Conservation (phyloP, 2,329 filamentous ascomycete species). For the Stenocarpella maydis region DNA sequence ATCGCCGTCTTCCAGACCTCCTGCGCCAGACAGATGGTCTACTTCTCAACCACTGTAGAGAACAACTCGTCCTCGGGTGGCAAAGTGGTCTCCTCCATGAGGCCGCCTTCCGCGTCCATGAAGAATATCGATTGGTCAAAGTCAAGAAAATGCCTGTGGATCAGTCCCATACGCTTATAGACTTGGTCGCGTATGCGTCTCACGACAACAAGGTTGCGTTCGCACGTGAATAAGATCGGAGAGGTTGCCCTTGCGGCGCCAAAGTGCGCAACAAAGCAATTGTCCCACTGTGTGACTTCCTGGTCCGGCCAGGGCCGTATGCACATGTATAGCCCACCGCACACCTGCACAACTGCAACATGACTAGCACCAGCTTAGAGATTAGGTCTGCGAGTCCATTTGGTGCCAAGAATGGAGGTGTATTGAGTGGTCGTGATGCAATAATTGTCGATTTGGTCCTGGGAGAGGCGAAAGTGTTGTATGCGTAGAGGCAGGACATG, state of each 20-base stretch:
- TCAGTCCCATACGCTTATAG: neutral
- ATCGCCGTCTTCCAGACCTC: neutral
- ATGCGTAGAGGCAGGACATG: neutral
- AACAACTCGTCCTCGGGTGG: neutral
- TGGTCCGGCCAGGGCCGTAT: neutral
- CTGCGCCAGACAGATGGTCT: neutral
- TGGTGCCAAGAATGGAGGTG: neutral
- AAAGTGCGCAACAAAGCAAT: neutral
- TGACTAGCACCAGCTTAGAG: neutral
- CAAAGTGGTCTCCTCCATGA: neutral
- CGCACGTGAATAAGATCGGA: neutral
- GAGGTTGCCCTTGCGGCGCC: too few relatives aligned
- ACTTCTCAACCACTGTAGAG: neutral
- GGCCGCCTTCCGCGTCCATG: neutral
- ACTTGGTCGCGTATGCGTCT: neutral
- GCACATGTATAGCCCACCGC: neutral
- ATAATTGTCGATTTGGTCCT: neutral
- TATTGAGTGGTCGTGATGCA: neutral
- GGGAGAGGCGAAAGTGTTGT: neutral
- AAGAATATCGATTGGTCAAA: neutral
- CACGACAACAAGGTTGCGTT: neutral
- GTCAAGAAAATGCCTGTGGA: neutral
- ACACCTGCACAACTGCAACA: neutral
- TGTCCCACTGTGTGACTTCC: too few relatives aligned
- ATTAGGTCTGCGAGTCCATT: neutral